phyloP scores from a whole-genome alignment of 2,329 filamentous ascomycete species.

The Fusarium marasasianum region DNA sequence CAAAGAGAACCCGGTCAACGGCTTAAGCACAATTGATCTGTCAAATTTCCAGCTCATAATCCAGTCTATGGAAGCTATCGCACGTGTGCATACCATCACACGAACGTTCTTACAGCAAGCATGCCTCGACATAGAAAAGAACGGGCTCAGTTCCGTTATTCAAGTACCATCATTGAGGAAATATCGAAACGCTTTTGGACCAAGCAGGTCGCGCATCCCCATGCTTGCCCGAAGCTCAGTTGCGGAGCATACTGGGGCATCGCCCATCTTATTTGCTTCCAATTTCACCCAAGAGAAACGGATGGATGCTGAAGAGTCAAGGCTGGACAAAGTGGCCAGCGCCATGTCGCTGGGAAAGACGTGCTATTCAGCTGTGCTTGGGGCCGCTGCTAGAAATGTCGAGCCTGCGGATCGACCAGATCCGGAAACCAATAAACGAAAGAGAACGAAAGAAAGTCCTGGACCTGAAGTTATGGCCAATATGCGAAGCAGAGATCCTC shows the following conservation, averaged over 20 bases:
- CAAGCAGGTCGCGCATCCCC: constrained; percentile 54
- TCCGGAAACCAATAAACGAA: constrained; percentile 45
- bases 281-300: neutral
- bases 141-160: constrained; percentile 51
- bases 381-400: constrained; percentile 47
- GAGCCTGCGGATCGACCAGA: constrained; percentile 18
- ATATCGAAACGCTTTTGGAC: constrained; percentile 45
- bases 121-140: constrained; percentile 78
- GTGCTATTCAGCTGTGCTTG: constrained; percentile 48
- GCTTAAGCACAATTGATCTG: constrained; percentile 58
- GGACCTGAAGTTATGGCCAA: constrained; percentile 26
- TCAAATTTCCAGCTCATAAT: constrained; percentile 78
- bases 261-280: constrained; percentile 48
- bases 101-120: constrained; percentile 87
- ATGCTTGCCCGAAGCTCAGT: constrained; percentile 58
- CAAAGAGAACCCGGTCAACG: constrained; percentile 70
- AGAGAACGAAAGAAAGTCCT: constrained; percentile 44
- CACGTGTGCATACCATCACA: constrained; percentile 77
- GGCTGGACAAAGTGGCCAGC: neutral
- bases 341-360: constrained; percentile 27
- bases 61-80: constrained; percentile 79
- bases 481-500: neutral
- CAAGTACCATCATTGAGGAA: constrained; percentile 49
- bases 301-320: constrained; percentile 12
- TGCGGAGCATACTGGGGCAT: constrained; percentile 52